phyloP scores from a whole-genome alignment of 73 alveolate genomes.

The Symbiodinium natans region DNA sequence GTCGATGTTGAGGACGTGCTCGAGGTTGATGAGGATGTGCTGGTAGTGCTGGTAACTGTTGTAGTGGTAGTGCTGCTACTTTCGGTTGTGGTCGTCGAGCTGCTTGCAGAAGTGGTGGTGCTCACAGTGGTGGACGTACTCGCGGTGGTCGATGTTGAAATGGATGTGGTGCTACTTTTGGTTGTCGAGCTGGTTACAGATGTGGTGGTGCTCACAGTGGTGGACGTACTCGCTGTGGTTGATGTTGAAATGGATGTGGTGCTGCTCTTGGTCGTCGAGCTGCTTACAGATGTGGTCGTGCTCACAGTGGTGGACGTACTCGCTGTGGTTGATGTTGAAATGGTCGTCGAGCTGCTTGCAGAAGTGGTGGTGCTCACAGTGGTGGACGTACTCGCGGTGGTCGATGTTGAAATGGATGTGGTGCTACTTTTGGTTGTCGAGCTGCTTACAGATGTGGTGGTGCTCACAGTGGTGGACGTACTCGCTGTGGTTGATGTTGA shows the following conservation, averaged over 20 bases:
- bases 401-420: background rate
- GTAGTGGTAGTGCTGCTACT: background rate
- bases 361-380: conserved; percentile 17
- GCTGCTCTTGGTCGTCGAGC: conserved; percentile 34
- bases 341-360: background rate
- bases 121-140: background rate
- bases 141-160: background rate
- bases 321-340: background rate
- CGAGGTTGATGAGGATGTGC: background rate
- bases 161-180: background rate
- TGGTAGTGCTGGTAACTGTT: background rate
- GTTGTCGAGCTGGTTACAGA: background rate
- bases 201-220: background rate
- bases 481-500: conserved; percentile 1
- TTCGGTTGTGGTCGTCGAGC: background rate
- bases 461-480: background rate
- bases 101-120: background rate
- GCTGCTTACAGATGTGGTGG: background rate
- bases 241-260: conserved; percentile 17
- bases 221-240: background rate
- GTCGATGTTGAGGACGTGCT: background rate
- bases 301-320: background rate
- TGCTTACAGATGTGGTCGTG: background rate
- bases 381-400: background rate
- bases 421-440: background rate